Evolutionary conservation across 2,329 filamentous ascomycete genomes (phyloP).

Genomic region (Penicillium crustosum): DNA sequence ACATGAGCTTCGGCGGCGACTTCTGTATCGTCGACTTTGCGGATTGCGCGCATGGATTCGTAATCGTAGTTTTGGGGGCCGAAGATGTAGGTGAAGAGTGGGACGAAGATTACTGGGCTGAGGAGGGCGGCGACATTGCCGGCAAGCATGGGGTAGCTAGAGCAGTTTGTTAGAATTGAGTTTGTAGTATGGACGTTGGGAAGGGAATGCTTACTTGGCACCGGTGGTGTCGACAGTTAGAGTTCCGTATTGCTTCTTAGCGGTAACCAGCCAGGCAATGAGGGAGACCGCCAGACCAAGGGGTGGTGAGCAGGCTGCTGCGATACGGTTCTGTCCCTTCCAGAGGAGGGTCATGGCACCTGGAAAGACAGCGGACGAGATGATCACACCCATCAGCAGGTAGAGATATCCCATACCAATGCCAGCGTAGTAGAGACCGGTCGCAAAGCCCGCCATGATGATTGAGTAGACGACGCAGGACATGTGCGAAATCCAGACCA

Average conservation of each 20-base stretch:
- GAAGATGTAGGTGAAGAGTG: conserved; percentile 69
- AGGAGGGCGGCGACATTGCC: conserved; percentile 83
- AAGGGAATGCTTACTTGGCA: conserved; percentile 55
- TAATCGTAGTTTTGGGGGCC: conserved; percentile 81
- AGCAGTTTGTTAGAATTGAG: conserved; percentile 1
- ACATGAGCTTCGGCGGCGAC: conserved; percentile 62
- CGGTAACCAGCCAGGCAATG: conserved; percentile 75
- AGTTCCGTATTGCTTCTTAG: conserved; percentile 65
- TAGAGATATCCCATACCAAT: conserved; percentile 89
- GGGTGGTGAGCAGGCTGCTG: conserved; percentile 67
- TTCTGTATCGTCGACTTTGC: conserved; percentile 74
- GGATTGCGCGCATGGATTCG: conserved; percentile 76
- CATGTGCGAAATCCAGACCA: conserved; percentile 77
- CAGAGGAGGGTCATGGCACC: conserved; percentile 78
- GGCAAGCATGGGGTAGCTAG: conserved; percentile 73
- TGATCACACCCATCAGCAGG: conserved; percentile 87
- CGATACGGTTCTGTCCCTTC: conserved; percentile 74
- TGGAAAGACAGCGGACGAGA: conserved; percentile 79
- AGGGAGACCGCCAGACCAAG: conserved; percentile 68
- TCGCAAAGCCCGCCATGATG: conserved; percentile 74
- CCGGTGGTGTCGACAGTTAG: conserved; percentile 75
- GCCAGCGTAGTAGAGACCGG: conserved; percentile 70
- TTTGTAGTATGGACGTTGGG: not conserved
- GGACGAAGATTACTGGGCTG: conserved; percentile 71
- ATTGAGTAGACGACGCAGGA: conserved; percentile 73